These are phyloP conservation scores for Nannochloris sp. DNA, from an alignment of 139 green algal species.

Conservation along the genomic window DNA sequence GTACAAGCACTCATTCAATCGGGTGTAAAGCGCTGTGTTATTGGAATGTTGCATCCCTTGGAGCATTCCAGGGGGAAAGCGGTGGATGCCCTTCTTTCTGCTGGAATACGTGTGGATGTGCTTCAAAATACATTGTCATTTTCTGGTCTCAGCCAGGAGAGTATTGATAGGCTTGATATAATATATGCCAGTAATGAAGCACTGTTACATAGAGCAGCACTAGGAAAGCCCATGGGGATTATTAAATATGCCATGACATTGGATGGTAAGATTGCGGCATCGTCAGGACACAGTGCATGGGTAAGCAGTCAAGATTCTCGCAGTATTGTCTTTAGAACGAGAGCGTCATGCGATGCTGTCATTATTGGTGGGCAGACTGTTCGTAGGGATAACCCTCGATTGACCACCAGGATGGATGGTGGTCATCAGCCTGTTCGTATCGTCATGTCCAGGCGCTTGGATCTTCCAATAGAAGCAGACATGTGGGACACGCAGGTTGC, in stretches of 20 bases:
- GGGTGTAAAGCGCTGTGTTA: slow-evolving; percentile 74
- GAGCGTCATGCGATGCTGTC: slow-evolving; percentile 73
- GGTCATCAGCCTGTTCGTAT: slow-evolving; percentile 82
- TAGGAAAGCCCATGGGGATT: slow-evolving; percentile 60
- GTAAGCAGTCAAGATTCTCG: slow-evolving; percentile 65
- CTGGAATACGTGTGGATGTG: slow-evolving; percentile 70
- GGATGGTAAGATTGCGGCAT: slow-evolving; percentile 95
- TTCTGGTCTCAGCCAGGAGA: too few relatives aligned
- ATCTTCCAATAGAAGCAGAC: slow-evolving; percentile 81
- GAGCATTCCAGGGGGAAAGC: slow-evolving; percentile 52
- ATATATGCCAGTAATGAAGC: slow-evolving; percentile 68
- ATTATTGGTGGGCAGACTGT: slow-evolving; percentile 91
- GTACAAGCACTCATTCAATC: slow-evolving; percentile 59
- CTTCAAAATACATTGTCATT: slow-evolving; percentile 14
- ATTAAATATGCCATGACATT: slow-evolving; percentile 99
- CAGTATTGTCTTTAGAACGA: slow-evolving; percentile 69
- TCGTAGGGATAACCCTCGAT: slow-evolving; percentile 84
- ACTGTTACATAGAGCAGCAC: slow-evolving; percentile 66
- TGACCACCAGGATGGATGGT: slow-evolving; percentile 82
- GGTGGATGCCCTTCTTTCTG: slow-evolving; percentile 42
- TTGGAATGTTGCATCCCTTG: slow-evolving; percentile 88
- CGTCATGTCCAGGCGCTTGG: slow-evolving; percentile 85
- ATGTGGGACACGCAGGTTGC: slow-evolving; percentile 81
- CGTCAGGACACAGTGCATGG: slow-evolving; percentile 86
- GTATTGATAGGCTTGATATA: slow-evolving; percentile 11